phyloP scores from a whole-genome alignment of 2,329 filamentous ascomycete genomes.

The Phialocephala sp. region DNA sequence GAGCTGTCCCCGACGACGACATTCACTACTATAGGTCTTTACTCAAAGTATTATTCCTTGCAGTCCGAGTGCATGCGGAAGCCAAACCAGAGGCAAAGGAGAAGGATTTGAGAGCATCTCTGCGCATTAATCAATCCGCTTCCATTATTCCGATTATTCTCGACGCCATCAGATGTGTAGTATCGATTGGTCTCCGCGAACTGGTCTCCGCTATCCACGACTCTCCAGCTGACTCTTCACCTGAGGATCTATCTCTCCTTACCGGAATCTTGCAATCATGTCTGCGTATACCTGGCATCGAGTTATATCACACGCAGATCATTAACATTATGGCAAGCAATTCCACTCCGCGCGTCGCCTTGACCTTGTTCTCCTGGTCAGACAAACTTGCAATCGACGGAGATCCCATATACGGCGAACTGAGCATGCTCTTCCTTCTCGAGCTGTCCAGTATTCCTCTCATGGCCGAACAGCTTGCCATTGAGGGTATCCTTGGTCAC shows the following conservation, averaged over 20 bases:
- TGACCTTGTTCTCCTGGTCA: slow-evolving; percentile 91
- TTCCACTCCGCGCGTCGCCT: slow-evolving; percentile 79
- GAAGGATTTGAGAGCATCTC: slow-evolving; percentile 32
- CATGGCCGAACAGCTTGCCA: slow-evolving; percentile 88
- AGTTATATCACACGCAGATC: slow-evolving; percentile 73
- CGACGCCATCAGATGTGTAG: slow-evolving; percentile 79
- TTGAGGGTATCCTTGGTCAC: slow-evolving; percentile 81
- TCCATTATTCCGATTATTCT: slow-evolving; percentile 51
- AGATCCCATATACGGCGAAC: slow-evolving; percentile 91
- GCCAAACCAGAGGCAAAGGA: slow-evolving; percentile 37
- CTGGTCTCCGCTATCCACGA: slow-evolving; percentile 85
- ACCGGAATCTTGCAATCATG: slow-evolving; percentile 88
- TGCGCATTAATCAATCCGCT: slow-evolving; percentile 36
- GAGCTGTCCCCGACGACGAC: slow-evolving; percentile 59
- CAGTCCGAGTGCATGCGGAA: slow-evolving; percentile 67
- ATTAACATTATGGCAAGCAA: slow-evolving; percentile 73
- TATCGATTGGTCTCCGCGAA: slow-evolving; percentile 81
- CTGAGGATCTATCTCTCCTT: slow-evolving; percentile 84
- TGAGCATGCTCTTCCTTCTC: slow-evolving; percentile 87
- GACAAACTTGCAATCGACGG: slow-evolving; percentile 78
- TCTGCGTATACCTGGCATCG: slow-evolving; percentile 77
- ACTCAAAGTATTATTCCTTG: slow-evolving; percentile 83
- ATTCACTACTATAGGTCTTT: slow-evolving; percentile 81
- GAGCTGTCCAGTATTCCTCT: slow-evolving; percentile 82
- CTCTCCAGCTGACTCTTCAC: slow-evolving; percentile 64